Conservation (phyloP, 1,284 basidiomycete genomes). For the Melampsora americana region DNA sequence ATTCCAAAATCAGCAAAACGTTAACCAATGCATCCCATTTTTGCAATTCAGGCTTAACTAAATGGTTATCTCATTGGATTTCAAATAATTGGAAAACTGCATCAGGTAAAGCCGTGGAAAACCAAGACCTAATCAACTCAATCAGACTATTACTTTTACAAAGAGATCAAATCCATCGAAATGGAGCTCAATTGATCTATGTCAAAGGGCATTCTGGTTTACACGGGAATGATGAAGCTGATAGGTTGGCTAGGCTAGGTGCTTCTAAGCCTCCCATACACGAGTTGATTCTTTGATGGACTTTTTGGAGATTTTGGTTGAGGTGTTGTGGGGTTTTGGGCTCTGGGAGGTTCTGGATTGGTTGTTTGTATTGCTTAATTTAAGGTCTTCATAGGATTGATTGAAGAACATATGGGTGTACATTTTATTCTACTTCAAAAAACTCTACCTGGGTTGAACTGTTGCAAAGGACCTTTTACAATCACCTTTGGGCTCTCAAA, state of each 20-base stretch:
- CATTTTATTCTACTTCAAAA: too few species aligned
- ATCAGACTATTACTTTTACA: background rate
- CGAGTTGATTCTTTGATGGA: too few species aligned
- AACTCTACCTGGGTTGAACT: too few species aligned
- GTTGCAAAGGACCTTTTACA: too few species aligned
- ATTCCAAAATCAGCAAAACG: background rate
- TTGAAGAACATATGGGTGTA: too few species aligned
- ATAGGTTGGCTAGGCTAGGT: background rate
- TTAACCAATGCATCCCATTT: background rate
- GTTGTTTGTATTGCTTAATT: too few species aligned
- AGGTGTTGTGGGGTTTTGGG: too few species aligned
- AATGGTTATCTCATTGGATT: slow-evolving; percentile 1
- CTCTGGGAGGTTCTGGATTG: too few species aligned
- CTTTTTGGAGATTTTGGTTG: too few species aligned
- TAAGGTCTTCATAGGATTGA: too few species aligned
- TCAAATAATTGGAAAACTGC: background rate
- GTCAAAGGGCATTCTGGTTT: slow-evolving; percentile 10
- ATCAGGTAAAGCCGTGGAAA: background rate
- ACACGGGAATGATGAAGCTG: background rate
- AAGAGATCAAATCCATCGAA: background rate
- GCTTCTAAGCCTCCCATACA: background rate
- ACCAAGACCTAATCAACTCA: background rate
- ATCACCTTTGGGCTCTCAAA: too few species aligned
- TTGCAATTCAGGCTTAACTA: background rate
- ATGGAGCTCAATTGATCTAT: background rate